Conservation (phyloP, 305 asterid genomes). For the Withania somnifera region DNA sequence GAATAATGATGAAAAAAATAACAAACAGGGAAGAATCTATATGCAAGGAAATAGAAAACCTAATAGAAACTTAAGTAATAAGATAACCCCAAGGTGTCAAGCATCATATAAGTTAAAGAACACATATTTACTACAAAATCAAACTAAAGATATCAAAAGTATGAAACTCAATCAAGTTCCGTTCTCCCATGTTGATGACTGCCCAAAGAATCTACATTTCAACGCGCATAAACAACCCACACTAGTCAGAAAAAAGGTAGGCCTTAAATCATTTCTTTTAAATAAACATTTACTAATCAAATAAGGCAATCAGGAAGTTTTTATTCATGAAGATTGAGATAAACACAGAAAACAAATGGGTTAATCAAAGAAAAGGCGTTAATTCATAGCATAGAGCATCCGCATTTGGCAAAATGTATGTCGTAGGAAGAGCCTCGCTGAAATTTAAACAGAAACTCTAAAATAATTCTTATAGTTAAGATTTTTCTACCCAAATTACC, state of each 20-base stretch:
- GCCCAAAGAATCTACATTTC: background rate
- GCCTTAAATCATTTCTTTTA: background rate
- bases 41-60: background rate
- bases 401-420: background rate
- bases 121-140: background rate
- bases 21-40: background rate
- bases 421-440: background rate
- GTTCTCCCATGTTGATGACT: background rate
- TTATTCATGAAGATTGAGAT: background rate
- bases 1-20: background rate
- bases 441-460: background rate
- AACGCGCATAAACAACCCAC: background rate
- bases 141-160: background rate
- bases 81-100: background rate
- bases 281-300: background rate
- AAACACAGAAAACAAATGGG: background rate
- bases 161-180: background rate
- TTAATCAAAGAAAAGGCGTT: background rate
- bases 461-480: background rate
- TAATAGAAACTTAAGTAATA: background rate
- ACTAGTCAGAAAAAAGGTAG: background rate
- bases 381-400: background rate
- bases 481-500: background rate
- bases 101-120: background rate
- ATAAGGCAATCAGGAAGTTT: background rate